Conservation (phyloP, 495 filamentous ascomycete species). For the Copromyces sp. region DNA sequence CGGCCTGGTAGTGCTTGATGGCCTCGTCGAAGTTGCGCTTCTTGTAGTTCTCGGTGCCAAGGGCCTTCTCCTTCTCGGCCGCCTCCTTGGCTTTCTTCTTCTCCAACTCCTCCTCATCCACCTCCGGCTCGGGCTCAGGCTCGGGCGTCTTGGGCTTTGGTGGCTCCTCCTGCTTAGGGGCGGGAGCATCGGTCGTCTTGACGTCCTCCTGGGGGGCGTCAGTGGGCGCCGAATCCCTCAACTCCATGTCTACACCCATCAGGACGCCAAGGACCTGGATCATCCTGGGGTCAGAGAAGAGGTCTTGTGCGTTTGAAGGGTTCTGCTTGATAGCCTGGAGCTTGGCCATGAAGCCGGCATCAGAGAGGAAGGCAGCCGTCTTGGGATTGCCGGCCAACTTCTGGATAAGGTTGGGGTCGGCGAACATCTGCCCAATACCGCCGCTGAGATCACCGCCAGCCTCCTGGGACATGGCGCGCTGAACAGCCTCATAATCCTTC, state of each 20-base stretch:
- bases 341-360: slow-evolving; percentile 82
- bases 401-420: slow-evolving; percentile 75
- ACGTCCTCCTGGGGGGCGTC: slow-evolving; percentile 57
- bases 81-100: slow-evolving; percentile 86
- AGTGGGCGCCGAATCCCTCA: slow-evolving; percentile 44
- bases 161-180: slow-evolving; percentile 20
- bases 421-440: slow-evolving; percentile 84
- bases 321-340: slow-evolving; percentile 70
- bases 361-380: slow-evolving; percentile 74
- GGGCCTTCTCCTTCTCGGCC: slow-evolving; percentile 87
- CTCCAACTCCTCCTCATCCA: slow-evolving; percentile 71
- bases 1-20: slow-evolving; percentile 90
- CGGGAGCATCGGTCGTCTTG: slow-evolving; percentile 62
- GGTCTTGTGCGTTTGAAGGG: slow-evolving; percentile 64
- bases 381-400: slow-evolving; percentile 93
- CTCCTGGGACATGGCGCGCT: slow-evolving; percentile 81
- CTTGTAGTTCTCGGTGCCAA: slow-evolving; percentile 95
- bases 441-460: slow-evolving; percentile 52
- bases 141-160: slow-evolving; percentile 45
- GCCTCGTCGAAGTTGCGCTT: slow-evolving; percentile 91
- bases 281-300: slow-evolving; percentile 84
- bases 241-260: slow-evolving; percentile 88
- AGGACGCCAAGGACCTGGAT: slow-evolving; percentile 89
- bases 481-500: slow-evolving; percentile 68
- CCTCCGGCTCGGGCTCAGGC: slow-evolving; percentile 51